Evolutionary conservation across 139 green algal genomes (phyloP), one percentile per base, ranked within the genome.

Genomic region (Tetraselmis chui): DNA sequence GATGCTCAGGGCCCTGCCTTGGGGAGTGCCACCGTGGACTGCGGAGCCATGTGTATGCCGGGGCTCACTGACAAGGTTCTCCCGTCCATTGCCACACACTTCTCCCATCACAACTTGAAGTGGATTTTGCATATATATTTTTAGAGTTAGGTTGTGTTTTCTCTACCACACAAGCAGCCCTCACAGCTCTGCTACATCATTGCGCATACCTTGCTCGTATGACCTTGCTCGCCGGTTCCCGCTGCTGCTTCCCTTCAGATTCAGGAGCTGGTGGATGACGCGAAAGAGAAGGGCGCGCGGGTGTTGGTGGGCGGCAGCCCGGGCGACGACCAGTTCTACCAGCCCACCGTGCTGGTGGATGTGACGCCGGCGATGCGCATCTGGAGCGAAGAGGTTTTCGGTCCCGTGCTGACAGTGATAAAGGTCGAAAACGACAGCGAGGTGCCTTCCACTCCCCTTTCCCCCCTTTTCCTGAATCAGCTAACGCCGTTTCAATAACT

Each of bases 341-440:
- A 94, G 22, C 96, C 96, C 31, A 99, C 96, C 0, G 90, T 99
- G 11, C 76, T 99, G 26, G 84, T 84, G 0, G 89, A 88, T 24
- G 91, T 99, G 1, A 92, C 86, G 26, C 85, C 78, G 0, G 83
- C 80, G 31, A 98, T 98, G 96, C 85, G 87, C 59, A 95, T 99
- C 79, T 97, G 95, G 93, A 86, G 87, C 32, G 94, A 97, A 85
- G 94, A 98, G 89, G 94, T 97, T n/a, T 99, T 99, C 82, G 96
- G 96, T 0, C 96, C 96, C 30, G 94, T 99, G 74, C 87, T 97
- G 78, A 59, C 58, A 1, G 80, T 94, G 25, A 45, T 86, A 27
- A 88, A 85, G 81, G 81, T 32, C 28, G 1, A 23, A 18, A 83
- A 27, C 80, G 32, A 79, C 29, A 30, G 28, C 32, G 76, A 30